phyloP scores from a whole-genome alignment of 2,329 filamentous ascomycete genomes.

The Cladosporium velox region DNA sequence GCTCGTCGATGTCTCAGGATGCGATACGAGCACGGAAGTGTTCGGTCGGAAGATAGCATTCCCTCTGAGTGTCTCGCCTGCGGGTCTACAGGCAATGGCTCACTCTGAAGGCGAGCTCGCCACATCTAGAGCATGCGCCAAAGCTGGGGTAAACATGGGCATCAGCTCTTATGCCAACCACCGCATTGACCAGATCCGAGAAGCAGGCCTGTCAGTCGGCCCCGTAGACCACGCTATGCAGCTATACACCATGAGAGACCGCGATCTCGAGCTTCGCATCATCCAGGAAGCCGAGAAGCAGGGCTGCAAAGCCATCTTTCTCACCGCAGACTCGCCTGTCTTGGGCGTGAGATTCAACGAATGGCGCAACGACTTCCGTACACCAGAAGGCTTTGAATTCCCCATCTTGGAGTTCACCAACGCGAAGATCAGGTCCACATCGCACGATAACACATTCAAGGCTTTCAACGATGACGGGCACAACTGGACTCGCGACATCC shows the following conservation, averaged over 20 bases:
- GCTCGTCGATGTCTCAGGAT: constrained; percentile 40
- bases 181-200: constrained; percentile 50
- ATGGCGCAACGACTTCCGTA: constrained; percentile 53
- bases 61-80: constrained; percentile 55
- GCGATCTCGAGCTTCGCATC: constrained; percentile 48
- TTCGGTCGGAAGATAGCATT: constrained; percentile 48
- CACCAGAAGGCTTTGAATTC: constrained; percentile 33
- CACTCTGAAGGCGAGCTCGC: constrained; percentile 55
- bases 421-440: constrained; percentile 31
- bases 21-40: constrained; percentile 46
- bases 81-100: constrained; percentile 54
- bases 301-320: constrained; percentile 57
- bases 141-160: constrained; percentile 49
- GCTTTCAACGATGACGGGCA: constrained; percentile 35
- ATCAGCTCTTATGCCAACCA: constrained; percentile 52
- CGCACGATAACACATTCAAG: constrained; percentile 36
- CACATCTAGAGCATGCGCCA: constrained; percentile 50
- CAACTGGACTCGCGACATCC: constrained; percentile 43
- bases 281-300: constrained; percentile 33
- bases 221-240: constrained; percentile 55
- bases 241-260: constrained; percentile 55
- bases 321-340: constrained; percentile 58
- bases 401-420: constrained; percentile 32
- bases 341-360: constrained; percentile 57
- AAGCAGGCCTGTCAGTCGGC: constrained; percentile 36